A percentile compares a stretch with the other conserved stretches of the same genome.
phyloP scores from a whole-genome alignment of 352 stramenopile species.

The Thalassiosira mediterranea region DNA sequence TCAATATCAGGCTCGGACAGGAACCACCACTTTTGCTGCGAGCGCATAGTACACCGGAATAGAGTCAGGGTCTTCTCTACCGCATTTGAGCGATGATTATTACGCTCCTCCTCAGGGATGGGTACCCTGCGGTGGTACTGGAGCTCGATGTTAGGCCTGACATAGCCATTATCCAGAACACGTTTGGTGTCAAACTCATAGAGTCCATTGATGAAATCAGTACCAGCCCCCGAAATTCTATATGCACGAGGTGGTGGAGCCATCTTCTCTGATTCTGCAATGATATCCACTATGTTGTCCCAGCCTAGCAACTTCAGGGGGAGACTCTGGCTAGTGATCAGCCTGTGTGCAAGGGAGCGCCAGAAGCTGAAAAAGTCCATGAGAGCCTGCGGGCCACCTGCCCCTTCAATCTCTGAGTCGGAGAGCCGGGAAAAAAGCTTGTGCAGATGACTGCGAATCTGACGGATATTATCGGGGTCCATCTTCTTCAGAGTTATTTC shows the following conservation, averaged over 20 bases:
- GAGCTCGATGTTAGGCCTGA: slow-evolving; percentile 44
- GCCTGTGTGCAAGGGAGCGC: slow-evolving; percentile 59
- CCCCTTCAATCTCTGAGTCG: background rate
- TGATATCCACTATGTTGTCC: slow-evolving; percentile 92
- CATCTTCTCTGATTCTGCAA: slow-evolving; percentile 87
- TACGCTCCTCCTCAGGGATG: background rate
- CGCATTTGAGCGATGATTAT: slow-evolving; percentile 84
- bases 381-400: background rate
- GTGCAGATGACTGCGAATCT: slow-evolving; percentile 59
- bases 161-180: slow-evolving; percentile 57
- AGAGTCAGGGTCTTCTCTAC: slow-evolving; percentile 88
- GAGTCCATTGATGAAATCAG: slow-evolving; percentile 90
- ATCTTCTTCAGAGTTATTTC: slow-evolving; percentile 75
- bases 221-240: slow-evolving; percentile 90
- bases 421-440: slow-evolving; percentile 60
- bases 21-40: slow-evolving; percentile 98
- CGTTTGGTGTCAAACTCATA: slow-evolving; percentile 86
- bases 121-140: slow-evolving; percentile 67
- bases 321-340: slow-evolving; percentile 90
- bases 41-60: slow-evolving; percentile 98
- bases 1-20: slow-evolving; percentile 96
- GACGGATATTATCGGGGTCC: slow-evolving; percentile 55
- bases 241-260: slow-evolving; percentile 89
- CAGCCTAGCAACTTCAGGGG: slow-evolving; percentile 93
- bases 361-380: slow-evolving; percentile 66